A percentile compares a stretch with the other conserved stretches of the same genome.
phyloP scores from a whole-genome alignment of 1,284 basidiomycete species.

The Microbotryum violaceum region DNA sequence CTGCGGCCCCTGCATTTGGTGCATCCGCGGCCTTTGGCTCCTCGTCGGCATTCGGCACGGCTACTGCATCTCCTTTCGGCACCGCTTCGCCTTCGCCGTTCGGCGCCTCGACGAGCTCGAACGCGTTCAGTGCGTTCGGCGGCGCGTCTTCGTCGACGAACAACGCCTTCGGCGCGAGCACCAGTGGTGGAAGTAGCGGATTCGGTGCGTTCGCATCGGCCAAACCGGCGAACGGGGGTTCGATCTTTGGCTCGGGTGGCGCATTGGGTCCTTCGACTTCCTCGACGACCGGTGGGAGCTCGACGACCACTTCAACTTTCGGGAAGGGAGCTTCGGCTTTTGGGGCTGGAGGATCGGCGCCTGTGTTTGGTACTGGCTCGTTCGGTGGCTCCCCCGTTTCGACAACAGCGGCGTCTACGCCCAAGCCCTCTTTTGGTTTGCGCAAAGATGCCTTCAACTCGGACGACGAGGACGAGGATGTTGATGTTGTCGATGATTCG shows the following conservation, averaged over 20 bases:
- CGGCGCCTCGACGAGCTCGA: neutral
- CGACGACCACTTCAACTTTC: neutral
- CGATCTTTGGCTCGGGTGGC: neutral
- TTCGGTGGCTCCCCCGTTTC: neutral
- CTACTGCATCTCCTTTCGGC: neutral
- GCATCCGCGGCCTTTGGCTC: constrained; percentile 4
- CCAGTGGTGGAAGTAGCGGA: constrained; percentile 1
- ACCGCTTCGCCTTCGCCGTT: constrained; percentile 1
- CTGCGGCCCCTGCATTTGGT: neutral
- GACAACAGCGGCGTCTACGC: neutral
- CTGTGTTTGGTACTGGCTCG: neutral
- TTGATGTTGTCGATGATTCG: neutral
- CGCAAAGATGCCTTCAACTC: constrained; percentile 10
- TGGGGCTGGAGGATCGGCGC: neutral
- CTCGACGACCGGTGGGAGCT: neutral
- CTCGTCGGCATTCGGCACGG: neutral
- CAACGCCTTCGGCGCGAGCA: constrained; percentile 8
- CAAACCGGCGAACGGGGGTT: neutral
- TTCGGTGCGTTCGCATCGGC: constrained; percentile 2
- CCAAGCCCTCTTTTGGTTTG: neutral
- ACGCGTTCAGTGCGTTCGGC: constrained; percentile 3
- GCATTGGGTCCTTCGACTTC: neutral
- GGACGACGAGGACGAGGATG: constrained; percentile 11
- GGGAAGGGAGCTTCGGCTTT: neutral
- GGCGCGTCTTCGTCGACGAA: neutral